phyloP scores from a whole-genome alignment of 352 stramenopile genomes.

The Globisporangium okanoganense region DNA sequence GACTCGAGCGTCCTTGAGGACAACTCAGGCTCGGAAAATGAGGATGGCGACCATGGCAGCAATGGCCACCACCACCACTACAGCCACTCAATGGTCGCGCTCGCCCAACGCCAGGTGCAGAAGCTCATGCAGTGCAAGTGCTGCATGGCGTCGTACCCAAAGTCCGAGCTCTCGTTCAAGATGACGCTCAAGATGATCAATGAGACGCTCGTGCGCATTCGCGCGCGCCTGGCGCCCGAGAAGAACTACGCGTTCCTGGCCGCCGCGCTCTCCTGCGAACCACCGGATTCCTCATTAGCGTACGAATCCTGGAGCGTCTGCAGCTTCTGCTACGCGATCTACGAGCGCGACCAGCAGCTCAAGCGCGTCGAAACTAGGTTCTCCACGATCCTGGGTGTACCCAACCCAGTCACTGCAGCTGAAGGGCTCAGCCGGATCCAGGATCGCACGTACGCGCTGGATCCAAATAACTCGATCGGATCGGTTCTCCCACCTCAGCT shows the following conservation, averaged over 20 bases:
- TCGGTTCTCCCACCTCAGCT: conserved; percentile 55
- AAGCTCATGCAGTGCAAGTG: conserved; percentile 81
- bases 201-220: conserved; percentile 71
- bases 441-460: conserved; percentile 36
- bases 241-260: conserved; percentile 50
- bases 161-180: conserved; percentile 77
- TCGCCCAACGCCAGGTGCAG: conserved; percentile 57
- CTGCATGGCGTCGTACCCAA: conserved; percentile 67
- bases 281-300: conserved; percentile 46
- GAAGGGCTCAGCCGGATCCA: conserved; percentile 50
- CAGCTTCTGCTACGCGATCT: conserved; percentile 82
- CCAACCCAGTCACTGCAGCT: conserved; percentile 25
- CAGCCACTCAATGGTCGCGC: conserved; percentile 15
- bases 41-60: conserved; percentile 15
- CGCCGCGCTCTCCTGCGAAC: conserved; percentile 36
- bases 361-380: conserved; percentile 69
- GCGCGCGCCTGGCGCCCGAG: conserved; percentile 43
- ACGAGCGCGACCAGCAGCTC: conserved; percentile 77
- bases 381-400: conserved; percentile 38
- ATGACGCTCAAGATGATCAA: conserved; percentile 89
- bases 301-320: conserved; percentile 87
- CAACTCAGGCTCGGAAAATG: conserved; percentile 46
- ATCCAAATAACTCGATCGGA: conserved; percentile 36
- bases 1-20: conserved; percentile 66
- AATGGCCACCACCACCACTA: conserved; percentile 10